phyloP scores from a whole-genome alignment of 2,329 filamentous ascomycete genomes.

The Myriosclerotinia curreyana region DNA sequence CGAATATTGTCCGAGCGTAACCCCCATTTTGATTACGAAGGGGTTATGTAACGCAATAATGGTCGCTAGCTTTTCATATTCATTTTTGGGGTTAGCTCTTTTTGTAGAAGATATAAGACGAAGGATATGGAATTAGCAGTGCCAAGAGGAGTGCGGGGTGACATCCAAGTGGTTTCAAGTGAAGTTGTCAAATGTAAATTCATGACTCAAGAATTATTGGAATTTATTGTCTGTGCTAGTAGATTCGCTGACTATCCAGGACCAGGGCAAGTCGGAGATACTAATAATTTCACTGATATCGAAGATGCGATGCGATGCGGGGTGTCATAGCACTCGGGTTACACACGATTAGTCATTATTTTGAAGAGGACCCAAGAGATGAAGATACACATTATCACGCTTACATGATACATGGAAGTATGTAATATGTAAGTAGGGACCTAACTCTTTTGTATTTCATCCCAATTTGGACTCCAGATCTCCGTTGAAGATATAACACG shows the following conservation, averaged over 20 bases:
- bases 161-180: neutral
- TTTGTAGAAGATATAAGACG: neutral
- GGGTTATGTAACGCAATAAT: constrained; percentile 5
- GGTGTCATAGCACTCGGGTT: neutral
- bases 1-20: neutral
- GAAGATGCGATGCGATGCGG: neutral
- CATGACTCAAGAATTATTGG: constrained; percentile 7
- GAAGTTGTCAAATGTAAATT: neutral
- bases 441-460: neutral
- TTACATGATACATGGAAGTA: constrained; percentile 1
- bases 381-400: neutral
- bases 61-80: constrained; percentile 1
- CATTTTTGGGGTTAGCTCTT: constrained; percentile 4
- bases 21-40: neutral
- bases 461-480: neutral
- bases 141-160: constrained; percentile 12
- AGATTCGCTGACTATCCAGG: neutral
- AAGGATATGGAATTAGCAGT: neutral
- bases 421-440: constrained; percentile 13
- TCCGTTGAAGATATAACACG: neutral
- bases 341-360: neutral
- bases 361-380: neutral
- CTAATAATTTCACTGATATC: neutral
- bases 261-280: neutral
- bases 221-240: neutral